Conservation (phyloP, 139 green algal genomes). For the Trebouxia sp. region DNA sequence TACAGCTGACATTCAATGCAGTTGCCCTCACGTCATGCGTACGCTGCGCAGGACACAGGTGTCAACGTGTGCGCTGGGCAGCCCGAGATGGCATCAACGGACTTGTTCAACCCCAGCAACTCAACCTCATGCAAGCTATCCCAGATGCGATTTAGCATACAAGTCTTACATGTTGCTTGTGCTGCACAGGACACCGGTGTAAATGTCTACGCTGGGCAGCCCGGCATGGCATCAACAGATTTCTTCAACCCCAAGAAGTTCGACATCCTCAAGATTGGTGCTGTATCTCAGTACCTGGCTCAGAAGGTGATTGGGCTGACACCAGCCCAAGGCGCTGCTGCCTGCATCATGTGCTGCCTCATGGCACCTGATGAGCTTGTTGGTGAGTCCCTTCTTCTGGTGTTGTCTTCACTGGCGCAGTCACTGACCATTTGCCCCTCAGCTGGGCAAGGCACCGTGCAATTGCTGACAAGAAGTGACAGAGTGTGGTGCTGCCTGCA, state of each 20-base stretch:
- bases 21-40: no score
- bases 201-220: slow-evolving; percentile 8
- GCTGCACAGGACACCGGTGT: not conserved
- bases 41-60: no score
- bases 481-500: not conserved
- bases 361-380: slow-evolving; percentile 15
- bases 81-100: no score
- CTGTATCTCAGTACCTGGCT: slow-evolving; percentile 16
- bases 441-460: no score
- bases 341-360: slow-evolving; percentile 21
- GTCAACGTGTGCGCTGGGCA: no score
- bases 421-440: not conserved
- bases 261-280: slow-evolving; percentile 16
- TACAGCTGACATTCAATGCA: no score
- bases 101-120: no score
- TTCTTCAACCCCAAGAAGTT: slow-evolving; percentile 25
- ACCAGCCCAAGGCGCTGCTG: not conserved
- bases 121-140: no score
- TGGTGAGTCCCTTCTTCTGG: not conserved
- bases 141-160: no score
- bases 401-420: no score
- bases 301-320: slow-evolving; percentile 20
- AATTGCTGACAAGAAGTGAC: no score
- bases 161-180: no score
- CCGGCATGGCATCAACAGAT: slow-evolving; percentile 15